phyloP scores from a whole-genome alignment of 176 grass and related monocot genomes.

The Rhynchospora pubera region DNA sequence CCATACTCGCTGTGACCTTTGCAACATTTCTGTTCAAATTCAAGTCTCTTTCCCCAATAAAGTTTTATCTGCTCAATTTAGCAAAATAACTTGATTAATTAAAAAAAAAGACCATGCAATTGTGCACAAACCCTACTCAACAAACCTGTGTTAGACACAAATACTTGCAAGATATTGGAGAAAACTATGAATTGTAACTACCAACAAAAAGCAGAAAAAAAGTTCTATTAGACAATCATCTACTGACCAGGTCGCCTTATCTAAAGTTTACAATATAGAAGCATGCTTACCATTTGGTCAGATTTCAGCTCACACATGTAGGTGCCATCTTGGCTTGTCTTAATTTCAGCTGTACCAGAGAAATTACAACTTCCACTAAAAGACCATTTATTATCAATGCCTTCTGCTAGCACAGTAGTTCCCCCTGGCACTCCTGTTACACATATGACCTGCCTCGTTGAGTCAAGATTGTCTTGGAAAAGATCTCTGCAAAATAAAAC shows the following conservation, averaged over 20 bases:
- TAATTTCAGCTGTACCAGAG: constrained; percentile 34
- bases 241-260: background rate
- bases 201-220: background rate
- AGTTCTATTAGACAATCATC: background rate
- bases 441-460: constrained; percentile 43
- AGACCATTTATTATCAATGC: constrained; percentile 54
- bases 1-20: constrained; percentile 26
- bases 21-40: constrained; percentile 59
- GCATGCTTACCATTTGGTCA: constrained; percentile 43
- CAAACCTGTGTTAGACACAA: background rate
- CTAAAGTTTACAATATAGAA: constrained; percentile 4
- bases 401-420: constrained; percentile 51
- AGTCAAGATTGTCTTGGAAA: constrained; percentile 24
- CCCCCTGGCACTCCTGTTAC: constrained; percentile 30
- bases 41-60: constrained; percentile 56
- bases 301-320: constrained; percentile 47
- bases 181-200: background rate
- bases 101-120: constrained; percentile 1
- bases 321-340: constrained; percentile 31
- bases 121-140: background rate
- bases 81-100: background rate
- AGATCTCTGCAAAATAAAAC: constrained; percentile 30
- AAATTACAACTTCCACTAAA: constrained; percentile 39
- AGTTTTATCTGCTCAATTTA: constrained; percentile 60
- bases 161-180: background rate